A percentile compares a stretch with the other conserved stretches of the same genome.
These are phyloP conservation scores for Mimosa bimucronata DNA, from an alignment of 306 rosid genomes.

Conservation along the genomic window DNA sequence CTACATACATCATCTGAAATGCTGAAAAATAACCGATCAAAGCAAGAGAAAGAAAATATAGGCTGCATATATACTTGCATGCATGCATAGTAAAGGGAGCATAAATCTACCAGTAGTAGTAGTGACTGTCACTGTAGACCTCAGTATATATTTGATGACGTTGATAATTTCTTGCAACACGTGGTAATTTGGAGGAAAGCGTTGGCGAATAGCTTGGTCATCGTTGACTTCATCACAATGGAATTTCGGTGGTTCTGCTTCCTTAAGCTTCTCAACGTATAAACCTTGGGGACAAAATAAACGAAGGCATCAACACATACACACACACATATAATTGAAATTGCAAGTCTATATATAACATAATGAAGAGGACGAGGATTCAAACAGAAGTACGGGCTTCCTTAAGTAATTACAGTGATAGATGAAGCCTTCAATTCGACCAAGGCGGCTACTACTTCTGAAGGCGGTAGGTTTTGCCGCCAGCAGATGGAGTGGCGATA, in stretches of 20 bases:
- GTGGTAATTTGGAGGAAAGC: conserved; percentile 18
- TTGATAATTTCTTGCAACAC: not conserved
- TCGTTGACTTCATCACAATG: not conserved
- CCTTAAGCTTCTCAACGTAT: not conserved
- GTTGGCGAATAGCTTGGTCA: not conserved
- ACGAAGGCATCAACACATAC: not conserved
- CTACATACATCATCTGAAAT: too few species aligned
- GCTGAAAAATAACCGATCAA: not conserved
- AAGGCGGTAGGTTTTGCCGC: conserved; percentile 60
- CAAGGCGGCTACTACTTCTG: conserved; percentile 56
- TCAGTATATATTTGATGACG: not conserved
- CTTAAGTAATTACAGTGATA: conserved; percentile 23
- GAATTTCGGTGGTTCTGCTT: not conserved
- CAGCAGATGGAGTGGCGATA: conserved; percentile 63
- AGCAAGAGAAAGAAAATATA: not conserved
- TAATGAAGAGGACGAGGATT: not conserved
- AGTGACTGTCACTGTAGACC: too few species aligned
- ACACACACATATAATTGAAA: too few species aligned
- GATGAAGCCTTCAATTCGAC: conserved; percentile 34
- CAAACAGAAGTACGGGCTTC: not conserved
- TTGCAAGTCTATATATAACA: not conserved
- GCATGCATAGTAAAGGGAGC: not conserved
- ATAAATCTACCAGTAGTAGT: not conserved
- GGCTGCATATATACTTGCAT: not conserved
- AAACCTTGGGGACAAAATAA: conserved; percentile 19